Evolutionary conservation across 768 basidiomycete species (phyloP).

Genomic region (Solioccasus polychromus): DNA sequence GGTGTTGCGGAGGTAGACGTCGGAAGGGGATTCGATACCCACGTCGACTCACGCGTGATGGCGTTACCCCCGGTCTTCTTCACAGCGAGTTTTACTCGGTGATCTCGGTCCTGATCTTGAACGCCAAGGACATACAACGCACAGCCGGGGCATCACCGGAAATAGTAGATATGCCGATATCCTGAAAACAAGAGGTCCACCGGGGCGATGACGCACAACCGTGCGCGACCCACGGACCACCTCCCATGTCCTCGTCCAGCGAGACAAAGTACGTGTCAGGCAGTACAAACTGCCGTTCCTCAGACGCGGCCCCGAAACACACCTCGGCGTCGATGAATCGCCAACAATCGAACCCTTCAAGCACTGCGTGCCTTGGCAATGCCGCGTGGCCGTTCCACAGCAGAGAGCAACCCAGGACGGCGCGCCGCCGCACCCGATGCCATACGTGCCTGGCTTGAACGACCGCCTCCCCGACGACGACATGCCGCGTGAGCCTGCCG

Average conservation of each 20-base stretch:
- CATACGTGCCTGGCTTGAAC: slow-evolving; percentile 19
- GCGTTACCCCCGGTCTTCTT: background rate
- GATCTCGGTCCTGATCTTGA: slow-evolving; percentile 11
- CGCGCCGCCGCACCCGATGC: slow-evolving; percentile 29
- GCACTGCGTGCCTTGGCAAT: too few species aligned
- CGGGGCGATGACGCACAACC: background rate
- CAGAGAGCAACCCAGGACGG: slow-evolving; percentile 26
- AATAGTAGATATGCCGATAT: slow-evolving; percentile 52
- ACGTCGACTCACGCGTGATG: slow-evolving; percentile 40
- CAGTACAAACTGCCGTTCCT: slow-evolving; percentile 56
- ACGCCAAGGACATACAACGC: slow-evolving; percentile 52
- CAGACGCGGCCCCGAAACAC: slow-evolving; percentile 50
- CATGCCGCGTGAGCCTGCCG: slow-evolving; percentile 21
- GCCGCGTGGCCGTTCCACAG: background rate
- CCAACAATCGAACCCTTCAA: slow-evolving; percentile 43
- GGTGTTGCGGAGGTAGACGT: slow-evolving; percentile 61
- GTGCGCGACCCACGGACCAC: slow-evolving; percentile 24
- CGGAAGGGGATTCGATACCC: slow-evolving; percentile 48
- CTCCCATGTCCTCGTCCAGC: slow-evolving; percentile 46
- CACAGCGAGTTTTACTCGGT: slow-evolving; percentile 12
- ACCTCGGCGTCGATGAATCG: slow-evolving; percentile 47
- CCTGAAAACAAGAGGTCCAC: slow-evolving; percentile 25
- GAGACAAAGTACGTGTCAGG: slow-evolving; percentile 53
- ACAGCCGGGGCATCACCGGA: slow-evolving; percentile 50
- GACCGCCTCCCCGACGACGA: slow-evolving; percentile 21